Base-by-base conservation (phyloP, 805 yeast species). In the Spencermartinsiella europaea region DNA sequence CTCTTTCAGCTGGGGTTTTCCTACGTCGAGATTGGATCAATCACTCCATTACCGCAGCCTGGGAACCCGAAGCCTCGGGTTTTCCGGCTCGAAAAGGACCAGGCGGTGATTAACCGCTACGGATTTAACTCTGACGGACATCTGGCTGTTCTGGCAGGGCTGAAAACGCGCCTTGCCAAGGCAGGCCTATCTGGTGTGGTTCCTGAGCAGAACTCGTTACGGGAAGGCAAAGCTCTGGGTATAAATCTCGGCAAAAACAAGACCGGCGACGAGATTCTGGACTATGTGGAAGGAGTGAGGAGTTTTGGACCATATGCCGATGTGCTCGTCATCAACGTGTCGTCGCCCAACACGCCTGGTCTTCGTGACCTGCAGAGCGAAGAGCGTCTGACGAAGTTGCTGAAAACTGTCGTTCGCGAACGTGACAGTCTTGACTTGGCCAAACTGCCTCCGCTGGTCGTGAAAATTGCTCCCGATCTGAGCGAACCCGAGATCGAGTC, bases 301-400 rank as follows among this genome's bases (percentile, higher is more conserved):
- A 74, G 81, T 45, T 79, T 91, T 55, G 95, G 95, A 10, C 79
- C 81, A 10, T 80, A 73, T 56, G 96, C 98, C 3, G 98, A 91
- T 66, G 89, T 86, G 5, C 71, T 91, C 51, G 91, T 91, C 16
- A 78, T 91, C 53, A 91, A 91, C 60, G 96, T 91, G 12, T 88
- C 96, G 1, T 85, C 95, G 41, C 98, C 98, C 44, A 91, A 91
- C 62, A 91, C 98, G 1, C 98, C 98, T 3, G 97, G 97, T 1
- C 74, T 91, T 55, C 78, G 98, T 60, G 86, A 81, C 56, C 74
- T 91, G 55, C 98, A 91, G 69, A 77, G 70, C 47, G 95, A 86
- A 56, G 73, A 72, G 46, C 85, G 84, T 62, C 74, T 91, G 49
- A 78, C 87, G 5, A 73, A 73, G 31, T 70, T 91, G 57, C 73